A percentile compares a stretch with the other conserved stretches of the same genome.
phyloP scores from a whole-genome alignment of 1,284 basidiomycete species.

The Cystobasidium pallidum region DNA sequence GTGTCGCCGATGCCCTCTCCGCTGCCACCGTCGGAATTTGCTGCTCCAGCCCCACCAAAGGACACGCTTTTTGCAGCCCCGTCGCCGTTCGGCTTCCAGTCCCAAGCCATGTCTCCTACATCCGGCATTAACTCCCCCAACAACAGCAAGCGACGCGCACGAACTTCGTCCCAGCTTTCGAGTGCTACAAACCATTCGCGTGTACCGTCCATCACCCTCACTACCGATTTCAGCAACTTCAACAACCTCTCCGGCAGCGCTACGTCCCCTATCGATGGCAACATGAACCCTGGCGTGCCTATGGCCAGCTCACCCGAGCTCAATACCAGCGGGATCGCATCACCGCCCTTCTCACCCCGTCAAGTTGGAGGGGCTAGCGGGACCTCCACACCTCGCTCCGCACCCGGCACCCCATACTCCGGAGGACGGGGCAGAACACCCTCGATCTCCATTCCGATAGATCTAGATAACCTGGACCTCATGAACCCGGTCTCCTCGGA shows the following conservation, averaged over 20 bases:
- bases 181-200: conserved; percentile 30
- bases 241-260: conserved; percentile 36
- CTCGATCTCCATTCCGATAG: conserved; percentile 37
- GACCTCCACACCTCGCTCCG: conserved; percentile 27
- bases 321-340: conserved; percentile 5
- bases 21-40: conserved; percentile 23
- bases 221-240: conserved; percentile 40
- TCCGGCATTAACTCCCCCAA: conserved; percentile 16
- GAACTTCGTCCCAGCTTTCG: conserved; percentile 25
- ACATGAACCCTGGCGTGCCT: conserved; percentile 26
- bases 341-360: conserved; percentile 34
- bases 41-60: conserved; percentile 17
- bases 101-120: conserved; percentile 34
- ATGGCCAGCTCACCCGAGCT: conserved; percentile 4
- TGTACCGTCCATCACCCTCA: conserved; percentile 39
- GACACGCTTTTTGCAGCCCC: conserved; percentile 31
- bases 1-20: conserved; percentile 24
- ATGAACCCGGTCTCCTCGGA: conserved; percentile 42
- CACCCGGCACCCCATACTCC: conserved; percentile 41
- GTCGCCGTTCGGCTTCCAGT: conserved; percentile 34
- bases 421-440: conserved; percentile 25
- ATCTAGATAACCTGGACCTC: conserved; percentile 35
- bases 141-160: conserved; percentile 26
- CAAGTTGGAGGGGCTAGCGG: conserved; percentile 16
- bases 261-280: conserved; percentile 33